These are phyloP conservation scores for Botrytis byssoidea DNA, from an alignment of 2,329 filamentous ascomycete species.

Conservation along the genomic window DNA sequence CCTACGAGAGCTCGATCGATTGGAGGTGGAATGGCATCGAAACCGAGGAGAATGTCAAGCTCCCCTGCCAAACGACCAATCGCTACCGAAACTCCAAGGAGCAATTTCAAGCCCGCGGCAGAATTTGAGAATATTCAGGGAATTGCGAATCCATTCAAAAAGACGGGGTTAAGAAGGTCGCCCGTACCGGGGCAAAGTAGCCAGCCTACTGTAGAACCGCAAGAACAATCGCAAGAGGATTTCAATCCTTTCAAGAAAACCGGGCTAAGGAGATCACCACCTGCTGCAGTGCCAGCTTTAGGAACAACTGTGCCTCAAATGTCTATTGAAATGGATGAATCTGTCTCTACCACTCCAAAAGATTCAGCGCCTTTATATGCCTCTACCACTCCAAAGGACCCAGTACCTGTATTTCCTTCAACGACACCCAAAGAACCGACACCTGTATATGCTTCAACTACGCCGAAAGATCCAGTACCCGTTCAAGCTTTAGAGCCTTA, in stretches of 20 bases:
- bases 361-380: constrained; percentile 22
- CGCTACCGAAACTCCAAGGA: constrained; percentile 17
- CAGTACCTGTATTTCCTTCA: constrained; percentile 18
- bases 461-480: constrained; percentile 26
- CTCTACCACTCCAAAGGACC: constrained; percentile 24
- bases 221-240: constrained; percentile 20
- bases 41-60: constrained; percentile 35
- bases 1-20: constrained; percentile 23
- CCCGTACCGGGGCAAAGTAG: constrained; percentile 22
- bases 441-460: constrained; percentile 16
- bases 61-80: constrained; percentile 30
- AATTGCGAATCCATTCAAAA: constrained; percentile 34
- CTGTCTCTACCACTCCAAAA: constrained; percentile 23
- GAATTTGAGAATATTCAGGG: constrained; percentile 18
- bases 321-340: background rate
- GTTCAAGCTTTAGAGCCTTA: constrained; percentile 14
- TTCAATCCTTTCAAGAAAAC: constrained; percentile 24
- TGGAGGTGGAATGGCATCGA: constrained; percentile 30
- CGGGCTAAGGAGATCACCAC: constrained; percentile 27
- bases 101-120: constrained; percentile 19
- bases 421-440: constrained; percentile 7
- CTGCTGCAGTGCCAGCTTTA: constrained; percentile 10
- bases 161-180: constrained; percentile 35
- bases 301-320: background rate
- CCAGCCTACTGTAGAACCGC: background rate